phyloP scores from a whole-genome alignment of 257 asterid species.

The Mentha longifolia region DNA sequence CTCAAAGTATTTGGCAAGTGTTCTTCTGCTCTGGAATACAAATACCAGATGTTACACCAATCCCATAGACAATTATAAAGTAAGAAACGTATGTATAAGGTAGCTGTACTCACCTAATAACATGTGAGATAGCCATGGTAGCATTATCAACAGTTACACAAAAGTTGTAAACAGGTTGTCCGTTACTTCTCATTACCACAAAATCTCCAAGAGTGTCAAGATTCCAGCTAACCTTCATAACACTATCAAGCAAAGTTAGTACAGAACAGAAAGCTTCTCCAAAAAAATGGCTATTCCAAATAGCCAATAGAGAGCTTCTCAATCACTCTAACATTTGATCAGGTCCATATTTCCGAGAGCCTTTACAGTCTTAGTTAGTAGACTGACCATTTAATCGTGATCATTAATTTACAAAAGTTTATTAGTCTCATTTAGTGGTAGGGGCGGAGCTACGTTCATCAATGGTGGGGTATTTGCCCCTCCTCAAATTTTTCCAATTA shows the following conservation, averaged over 20 bases:
- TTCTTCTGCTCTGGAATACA: slow-evolving; percentile 87
- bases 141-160: slow-evolving; percentile 98
- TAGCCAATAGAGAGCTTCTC: slow-evolving; percentile 20
- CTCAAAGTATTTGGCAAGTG: slow-evolving; percentile 96
- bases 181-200: slow-evolving; percentile 98
- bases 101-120: slow-evolving; percentile 63
- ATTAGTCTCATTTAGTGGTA: neutral
- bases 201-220: slow-evolving; percentile 94
- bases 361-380: neutral
- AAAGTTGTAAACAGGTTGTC: slow-evolving; percentile 97
- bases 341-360: no score
- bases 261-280: neutral
- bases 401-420: neutral
- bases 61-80: slow-evolving; percentile 22
- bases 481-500: no score
- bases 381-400: neutral
- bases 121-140: slow-evolving; percentile 97
- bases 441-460: no score
- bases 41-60: slow-evolving; percentile 33
- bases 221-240: slow-evolving; percentile 88
- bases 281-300: neutral
- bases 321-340: neutral
- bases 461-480: no score
- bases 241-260: slow-evolving; percentile 62
- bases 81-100: slow-evolving; percentile 17